Conservation (phyloP, 208 protist genomes). For the Leishmania martiniquensis region DNA sequence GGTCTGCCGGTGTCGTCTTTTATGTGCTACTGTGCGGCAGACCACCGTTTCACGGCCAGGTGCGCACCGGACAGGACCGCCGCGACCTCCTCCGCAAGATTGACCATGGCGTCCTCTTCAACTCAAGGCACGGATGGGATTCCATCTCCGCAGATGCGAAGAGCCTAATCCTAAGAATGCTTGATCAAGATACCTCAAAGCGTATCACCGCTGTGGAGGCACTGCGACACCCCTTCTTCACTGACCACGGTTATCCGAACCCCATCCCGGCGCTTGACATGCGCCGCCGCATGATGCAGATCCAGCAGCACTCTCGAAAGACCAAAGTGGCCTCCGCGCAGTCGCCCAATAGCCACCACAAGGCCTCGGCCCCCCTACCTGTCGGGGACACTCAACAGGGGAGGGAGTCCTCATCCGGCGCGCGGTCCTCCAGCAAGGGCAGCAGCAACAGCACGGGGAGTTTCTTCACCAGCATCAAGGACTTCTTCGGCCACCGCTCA, state of each 20-base stretch:
- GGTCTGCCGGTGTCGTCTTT: constrained; percentile 86
- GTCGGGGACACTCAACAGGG: background rate
- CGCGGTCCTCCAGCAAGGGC: constrained; percentile 10
- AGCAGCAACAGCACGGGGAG: constrained; percentile 27
- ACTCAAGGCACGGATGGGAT: constrained; percentile 71
- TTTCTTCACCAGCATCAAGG: constrained; percentile 32
- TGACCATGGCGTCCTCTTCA: constrained; percentile 87
- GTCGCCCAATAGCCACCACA: constrained; percentile 5
- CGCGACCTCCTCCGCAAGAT: constrained; percentile 75
- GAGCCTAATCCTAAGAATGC: constrained; percentile 79
- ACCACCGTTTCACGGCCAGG: constrained; percentile 86
- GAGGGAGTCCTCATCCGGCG: background rate
- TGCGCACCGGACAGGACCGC: constrained; percentile 82
- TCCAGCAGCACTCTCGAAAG: constrained; percentile 33
- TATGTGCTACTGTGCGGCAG: constrained; percentile 85
- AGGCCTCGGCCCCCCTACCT: background rate
- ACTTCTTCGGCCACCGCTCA: constrained; percentile 30
- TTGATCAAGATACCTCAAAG: constrained; percentile 67
- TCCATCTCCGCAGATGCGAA: constrained; percentile 77
- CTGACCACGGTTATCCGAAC: constrained; percentile 46
- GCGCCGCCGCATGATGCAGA: constrained; percentile 22
- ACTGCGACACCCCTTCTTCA: constrained; percentile 87
- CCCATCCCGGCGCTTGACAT: constrained; percentile 39
- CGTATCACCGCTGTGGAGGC: constrained; percentile 73
- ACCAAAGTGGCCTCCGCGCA: constrained; percentile 4